Percentiles rank a stretch among this genome's conserved stretches.
Conservation (phyloP, 345 rosid genomes). For the Boechera stricta region DNA sequence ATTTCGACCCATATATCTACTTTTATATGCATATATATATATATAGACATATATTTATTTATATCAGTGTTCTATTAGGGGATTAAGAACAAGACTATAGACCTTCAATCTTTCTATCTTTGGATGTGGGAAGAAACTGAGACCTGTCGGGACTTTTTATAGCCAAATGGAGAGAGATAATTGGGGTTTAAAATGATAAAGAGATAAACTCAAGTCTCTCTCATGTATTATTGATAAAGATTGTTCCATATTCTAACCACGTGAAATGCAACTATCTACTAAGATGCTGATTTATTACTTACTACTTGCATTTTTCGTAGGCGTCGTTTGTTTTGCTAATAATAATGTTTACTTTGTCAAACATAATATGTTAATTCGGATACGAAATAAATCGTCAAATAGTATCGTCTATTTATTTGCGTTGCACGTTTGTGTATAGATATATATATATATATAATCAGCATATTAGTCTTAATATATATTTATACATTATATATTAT, state of each 20-base stretch:
- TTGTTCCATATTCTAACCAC: slow-evolving; percentile 34
- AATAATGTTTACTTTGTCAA: not conserved
- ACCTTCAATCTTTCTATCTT: slow-evolving; percentile 38
- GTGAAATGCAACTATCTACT: slow-evolving; percentile 26
- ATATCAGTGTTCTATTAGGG: not conserved
- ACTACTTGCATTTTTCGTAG: not conserved
- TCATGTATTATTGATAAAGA: slow-evolving; percentile 44
- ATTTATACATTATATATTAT: not conserved
- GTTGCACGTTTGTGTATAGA: not conserved
- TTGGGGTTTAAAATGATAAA: not conserved
- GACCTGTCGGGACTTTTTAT: slow-evolving; percentile 50
- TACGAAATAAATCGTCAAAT: not conserved
- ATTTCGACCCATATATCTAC: not conserved
- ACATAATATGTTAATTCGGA: not conserved
- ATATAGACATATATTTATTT: not conserved
- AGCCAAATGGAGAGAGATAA: slow-evolving; percentile 36
- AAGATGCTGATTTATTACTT: not conserved
- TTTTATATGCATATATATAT: not conserved
- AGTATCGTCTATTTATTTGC: not conserved
- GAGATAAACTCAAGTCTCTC: slow-evolving; percentile 32
- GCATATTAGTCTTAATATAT: not conserved
- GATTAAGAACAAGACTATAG: slow-evolving; percentile 23
- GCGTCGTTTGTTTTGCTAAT: not conserved
- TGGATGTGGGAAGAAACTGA: slow-evolving; percentile 48
- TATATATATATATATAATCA: not conserved